phyloP scores from a whole-genome alignment of 1,284 basidiomycete species.

The Puccinia polysora region DNA sequence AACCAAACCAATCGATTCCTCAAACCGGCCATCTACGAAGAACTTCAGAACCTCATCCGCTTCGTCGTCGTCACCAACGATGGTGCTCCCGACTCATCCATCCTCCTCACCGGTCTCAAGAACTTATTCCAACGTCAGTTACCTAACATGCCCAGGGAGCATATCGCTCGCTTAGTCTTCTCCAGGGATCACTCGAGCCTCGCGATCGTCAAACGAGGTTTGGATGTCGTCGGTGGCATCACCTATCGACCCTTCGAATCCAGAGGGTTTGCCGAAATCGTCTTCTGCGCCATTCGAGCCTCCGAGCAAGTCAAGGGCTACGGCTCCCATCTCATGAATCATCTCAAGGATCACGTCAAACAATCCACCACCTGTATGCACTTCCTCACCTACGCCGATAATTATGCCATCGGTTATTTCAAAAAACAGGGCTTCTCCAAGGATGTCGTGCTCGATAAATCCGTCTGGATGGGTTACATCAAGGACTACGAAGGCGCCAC shows the following conservation, averaged over 20 bases:
- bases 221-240: slow-evolving; percentile 95
- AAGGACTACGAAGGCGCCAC: slow-evolving; percentile 99
- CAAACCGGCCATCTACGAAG: slow-evolving; percentile 69
- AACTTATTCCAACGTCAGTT: slow-evolving; percentile 95
- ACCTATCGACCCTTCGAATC: slow-evolving; percentile 95
- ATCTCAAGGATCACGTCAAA: slow-evolving; percentile 89
- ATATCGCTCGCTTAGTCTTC: slow-evolving; percentile 91
- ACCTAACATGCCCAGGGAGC: slow-evolving; percentile 98
- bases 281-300: slow-evolving; percentile 95
- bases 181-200: slow-evolving; percentile 85
- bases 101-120: slow-evolving; percentile 89
- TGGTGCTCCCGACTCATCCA: slow-evolving; percentile 62
- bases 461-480: slow-evolving; percentile 97
- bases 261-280: slow-evolving; percentile 93
- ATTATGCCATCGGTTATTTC: slow-evolving; percentile 98
- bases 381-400: slow-evolving; percentile 97
- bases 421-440: slow-evolving; percentile 99
- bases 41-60: slow-evolving; percentile 75
- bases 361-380: slow-evolving; percentile 77
- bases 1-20: slow-evolving; percentile 44
- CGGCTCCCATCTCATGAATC: slow-evolving; percentile 97
- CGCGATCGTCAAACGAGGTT: slow-evolving; percentile 90
- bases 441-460: slow-evolving; percentile 83
- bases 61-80: slow-evolving; percentile 84
- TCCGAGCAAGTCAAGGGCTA: slow-evolving; percentile 99